Evolutionary conservation across 2,329 filamentous ascomycete genomes (phyloP).

Genomic region (Epichloe glyceriae): DNA sequence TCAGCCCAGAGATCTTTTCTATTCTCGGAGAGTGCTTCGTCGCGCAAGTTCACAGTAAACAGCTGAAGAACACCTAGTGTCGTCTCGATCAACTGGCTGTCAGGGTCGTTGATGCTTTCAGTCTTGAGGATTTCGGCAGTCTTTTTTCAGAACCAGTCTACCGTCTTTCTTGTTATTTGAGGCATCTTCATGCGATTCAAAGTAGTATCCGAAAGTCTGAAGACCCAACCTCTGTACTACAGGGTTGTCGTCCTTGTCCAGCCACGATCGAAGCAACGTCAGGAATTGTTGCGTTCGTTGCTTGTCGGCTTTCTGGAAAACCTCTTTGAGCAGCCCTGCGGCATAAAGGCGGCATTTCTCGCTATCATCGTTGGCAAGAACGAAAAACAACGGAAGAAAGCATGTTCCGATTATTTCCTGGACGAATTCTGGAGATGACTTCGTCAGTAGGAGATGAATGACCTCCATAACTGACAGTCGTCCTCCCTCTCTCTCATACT

Average conservation of each 20-base stretch:
- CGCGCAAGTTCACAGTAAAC: slow-evolving; percentile 53
- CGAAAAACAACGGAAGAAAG: slow-evolving; percentile 76
- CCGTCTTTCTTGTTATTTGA: slow-evolving; percentile 55
- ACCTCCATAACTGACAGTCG: slow-evolving; percentile 89
- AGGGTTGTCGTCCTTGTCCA: slow-evolving; percentile 60
- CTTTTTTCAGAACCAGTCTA: slow-evolving; percentile 44
- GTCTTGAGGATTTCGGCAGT: slow-evolving; percentile 40
- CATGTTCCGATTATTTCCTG: slow-evolving; percentile 71
- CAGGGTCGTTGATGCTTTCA: slow-evolving; percentile 37
- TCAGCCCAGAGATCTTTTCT: slow-evolving; percentile 57
- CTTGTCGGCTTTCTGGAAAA: slow-evolving; percentile 66
- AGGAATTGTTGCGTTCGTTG: slow-evolving; percentile 61
- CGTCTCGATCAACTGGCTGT: slow-evolving; percentile 64
- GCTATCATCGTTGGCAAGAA: slow-evolving; percentile 79
- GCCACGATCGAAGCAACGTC: slow-evolving; percentile 58
- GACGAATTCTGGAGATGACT: slow-evolving; percentile 68
- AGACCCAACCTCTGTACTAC: slow-evolving; percentile 61
- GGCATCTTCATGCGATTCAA: slow-evolving; percentile 51
- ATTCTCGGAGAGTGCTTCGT: slow-evolving; percentile 45
- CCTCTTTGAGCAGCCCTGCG: slow-evolving; percentile 62
- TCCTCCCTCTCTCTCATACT: slow-evolving; percentile 80
- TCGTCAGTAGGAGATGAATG: slow-evolving; percentile 72
- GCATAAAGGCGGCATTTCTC: slow-evolving; percentile 75
- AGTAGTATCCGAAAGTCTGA: slow-evolving; percentile 72
- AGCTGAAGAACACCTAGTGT: slow-evolving; percentile 57